Evolutionary conservation across 306 rosid genomes (phyloP).

Genomic region (Hippophae gyantsensis): DNA sequence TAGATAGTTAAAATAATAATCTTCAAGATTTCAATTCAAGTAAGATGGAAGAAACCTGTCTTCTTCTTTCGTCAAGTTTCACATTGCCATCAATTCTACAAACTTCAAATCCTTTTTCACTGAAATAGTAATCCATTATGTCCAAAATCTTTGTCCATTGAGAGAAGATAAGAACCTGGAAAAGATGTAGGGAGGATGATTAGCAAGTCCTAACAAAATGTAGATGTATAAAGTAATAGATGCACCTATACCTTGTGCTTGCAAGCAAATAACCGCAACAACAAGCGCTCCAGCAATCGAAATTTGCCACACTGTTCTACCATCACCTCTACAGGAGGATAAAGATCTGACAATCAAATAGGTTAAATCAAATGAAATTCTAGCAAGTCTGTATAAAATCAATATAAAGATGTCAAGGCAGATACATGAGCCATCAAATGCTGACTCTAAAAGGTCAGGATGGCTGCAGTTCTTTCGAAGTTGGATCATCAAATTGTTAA

Average conservation of each 20-base stretch:
- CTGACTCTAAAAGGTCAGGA: conserved; percentile 76
- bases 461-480: conserved; percentile 95
- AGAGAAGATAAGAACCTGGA: conserved; percentile 81
- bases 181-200: conserved; percentile 21
- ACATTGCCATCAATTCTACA: conserved; percentile 84
- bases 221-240: conserved; percentile 3
- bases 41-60: conserved; percentile 48
- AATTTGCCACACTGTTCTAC: conserved; percentile 88
- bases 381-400: not conserved
- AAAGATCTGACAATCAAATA: conserved; percentile 31
- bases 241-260: conserved; percentile 59
- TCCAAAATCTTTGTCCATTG: conserved; percentile 87
- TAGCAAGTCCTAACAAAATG: conserved; percentile 19
- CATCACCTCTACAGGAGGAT: conserved; percentile 75
- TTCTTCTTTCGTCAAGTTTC: conserved; percentile 66
- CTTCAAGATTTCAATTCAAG: not conserved
- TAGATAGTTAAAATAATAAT: not conserved
- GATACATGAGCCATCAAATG: conserved; percentile 51
- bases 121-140: conserved; percentile 85
- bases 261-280: conserved; percentile 47
- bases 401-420: conserved; percentile 4
- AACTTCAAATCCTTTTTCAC: conserved; percentile 74
- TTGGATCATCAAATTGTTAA: conserved; percentile 65
- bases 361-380: conserved; percentile 13
- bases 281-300: conserved; percentile 62